Conservation (phyloP, 192 early-diverging fungal genomes). For the Coemansia sp. region DNA sequence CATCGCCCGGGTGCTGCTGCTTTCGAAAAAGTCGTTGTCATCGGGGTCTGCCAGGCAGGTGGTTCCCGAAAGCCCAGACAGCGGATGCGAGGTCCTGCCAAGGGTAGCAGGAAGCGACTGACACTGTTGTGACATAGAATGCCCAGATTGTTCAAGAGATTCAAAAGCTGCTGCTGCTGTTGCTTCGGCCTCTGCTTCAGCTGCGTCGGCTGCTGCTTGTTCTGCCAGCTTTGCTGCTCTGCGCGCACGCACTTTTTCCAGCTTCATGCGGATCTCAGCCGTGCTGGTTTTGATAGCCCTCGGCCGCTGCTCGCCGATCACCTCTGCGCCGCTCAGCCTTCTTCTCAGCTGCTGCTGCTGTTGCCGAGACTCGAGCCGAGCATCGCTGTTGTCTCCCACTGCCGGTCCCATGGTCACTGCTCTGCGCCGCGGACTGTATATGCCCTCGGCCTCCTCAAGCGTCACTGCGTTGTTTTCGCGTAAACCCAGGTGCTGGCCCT, state of each 20-base stretch:
- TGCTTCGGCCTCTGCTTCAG: neutral
- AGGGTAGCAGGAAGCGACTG: neutral
- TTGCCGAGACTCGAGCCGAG: neutral
- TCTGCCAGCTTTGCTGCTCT: slow-evolving; percentile 21
- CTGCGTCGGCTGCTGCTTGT: slow-evolving; percentile 11
- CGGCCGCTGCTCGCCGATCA: neutral
- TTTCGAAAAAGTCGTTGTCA: slow-evolving; percentile 32
- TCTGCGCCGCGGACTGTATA: slow-evolving; percentile 21
- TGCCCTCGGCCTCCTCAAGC: neutral
- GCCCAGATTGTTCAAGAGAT: neutral
- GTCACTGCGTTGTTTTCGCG: neutral
- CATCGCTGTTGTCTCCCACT: neutral
- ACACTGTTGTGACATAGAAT: no score
- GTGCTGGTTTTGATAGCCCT: neutral
- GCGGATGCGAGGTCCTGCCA: neutral
- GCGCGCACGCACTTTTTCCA: slow-evolving; percentile 28
- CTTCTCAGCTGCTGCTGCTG: neutral
- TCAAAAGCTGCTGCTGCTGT: neutral
- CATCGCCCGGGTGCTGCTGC: slow-evolving; percentile 21
- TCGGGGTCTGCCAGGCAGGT: slow-evolving; percentile 7
- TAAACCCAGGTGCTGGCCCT: neutral
- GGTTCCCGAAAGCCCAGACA: slow-evolving; percentile 15
- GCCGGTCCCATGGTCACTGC: slow-evolving; percentile 21
- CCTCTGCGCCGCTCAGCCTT: neutral
- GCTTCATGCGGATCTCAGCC: slow-evolving; percentile 16